Percentiles rank a stretch among this genome's conserved stretches.
Conservation (phyloP, 1,139 yeast species). For the Ashbya aceris region DNA sequence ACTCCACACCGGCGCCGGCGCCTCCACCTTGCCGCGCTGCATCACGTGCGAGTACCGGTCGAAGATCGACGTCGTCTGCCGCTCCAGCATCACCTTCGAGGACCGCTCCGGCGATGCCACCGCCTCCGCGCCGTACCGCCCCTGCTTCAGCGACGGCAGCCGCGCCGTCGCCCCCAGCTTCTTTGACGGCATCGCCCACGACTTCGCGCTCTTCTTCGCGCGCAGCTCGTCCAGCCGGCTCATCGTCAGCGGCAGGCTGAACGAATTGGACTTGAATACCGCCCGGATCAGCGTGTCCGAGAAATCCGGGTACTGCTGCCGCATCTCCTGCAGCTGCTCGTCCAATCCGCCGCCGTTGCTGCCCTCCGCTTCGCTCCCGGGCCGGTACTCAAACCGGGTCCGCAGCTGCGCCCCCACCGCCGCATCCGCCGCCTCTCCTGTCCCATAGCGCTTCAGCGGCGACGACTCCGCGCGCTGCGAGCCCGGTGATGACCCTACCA, state of each 20-base stretch:
- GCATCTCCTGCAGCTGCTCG: conserved; percentile 10
- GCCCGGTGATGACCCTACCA: conserved; percentile 40
- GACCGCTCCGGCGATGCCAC: conserved; percentile 24
- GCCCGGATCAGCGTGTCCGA: conserved; percentile 45
- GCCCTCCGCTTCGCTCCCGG: conserved; percentile 6
- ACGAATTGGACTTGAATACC: conserved; percentile 52
- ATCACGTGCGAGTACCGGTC: conserved; percentile 28
- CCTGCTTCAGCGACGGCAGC: conserved; percentile 4
- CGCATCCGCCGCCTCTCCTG: conserved; percentile 3
- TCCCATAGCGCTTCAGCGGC: conserved; percentile 17
- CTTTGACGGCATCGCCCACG: conserved; percentile 13
- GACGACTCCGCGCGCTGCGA: conserved; percentile 21
- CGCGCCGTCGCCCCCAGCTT: conserved; percentile 8
- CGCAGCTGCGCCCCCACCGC: conserved; percentile 14
- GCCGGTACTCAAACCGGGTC: conserved; percentile 23
- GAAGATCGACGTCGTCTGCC: conserved; percentile 44
- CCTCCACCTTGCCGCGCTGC: conserved; percentile 12
- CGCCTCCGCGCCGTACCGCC: background rate
- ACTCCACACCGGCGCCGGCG: conserved; percentile 4
- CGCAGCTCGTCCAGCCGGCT: conserved; percentile 35
- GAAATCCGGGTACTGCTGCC: conserved; percentile 38
- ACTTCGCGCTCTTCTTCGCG: conserved; percentile 25
- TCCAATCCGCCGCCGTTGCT: conserved; percentile 3
- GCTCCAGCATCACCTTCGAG: conserved; percentile 50
- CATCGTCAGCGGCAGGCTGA: conserved; percentile 47